Evolutionary conservation across 2,329 filamentous ascomycete genomes (phyloP).

Genomic region (Fusarium albosuccineum): DNA sequence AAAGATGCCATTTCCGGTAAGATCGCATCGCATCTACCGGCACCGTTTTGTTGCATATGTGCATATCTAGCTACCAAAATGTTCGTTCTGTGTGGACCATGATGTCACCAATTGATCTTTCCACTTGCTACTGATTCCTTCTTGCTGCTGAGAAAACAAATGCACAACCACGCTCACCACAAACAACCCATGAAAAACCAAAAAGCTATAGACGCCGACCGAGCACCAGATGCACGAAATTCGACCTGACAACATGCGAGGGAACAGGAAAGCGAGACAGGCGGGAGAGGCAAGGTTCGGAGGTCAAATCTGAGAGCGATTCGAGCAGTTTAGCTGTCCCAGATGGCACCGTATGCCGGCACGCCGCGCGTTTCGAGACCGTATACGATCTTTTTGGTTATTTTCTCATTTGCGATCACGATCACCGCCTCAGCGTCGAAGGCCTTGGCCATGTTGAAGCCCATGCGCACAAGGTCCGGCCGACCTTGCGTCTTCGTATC

Average conservation of each 20-base stretch:
- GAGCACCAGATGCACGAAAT: not conserved
- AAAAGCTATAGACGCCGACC: slow-evolving; percentile 11
- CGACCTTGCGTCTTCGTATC: slow-evolving; percentile 73
- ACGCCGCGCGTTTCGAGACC: slow-evolving; percentile 75
- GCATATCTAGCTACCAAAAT: slow-evolving; percentile 29
- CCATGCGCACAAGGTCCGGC: slow-evolving; percentile 66
- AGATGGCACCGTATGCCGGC: slow-evolving; percentile 79
- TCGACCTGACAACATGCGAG: slow-evolving; percentile 7
- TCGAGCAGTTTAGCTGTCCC: slow-evolving; percentile 63
- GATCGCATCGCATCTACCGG: slow-evolving; percentile 8
- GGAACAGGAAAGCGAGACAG: slow-evolving; percentile 3
- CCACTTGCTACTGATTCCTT: slow-evolving; percentile 1
- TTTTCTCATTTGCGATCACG: slow-evolving; percentile 76
- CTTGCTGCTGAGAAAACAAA: slow-evolving; percentile 6
- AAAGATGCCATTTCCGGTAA: slow-evolving; percentile 39
- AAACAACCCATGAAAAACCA: slow-evolving; percentile 4
- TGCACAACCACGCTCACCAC: slow-evolving; percentile 5
- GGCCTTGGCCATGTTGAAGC: slow-evolving; percentile 66
- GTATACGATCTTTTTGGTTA: slow-evolving; percentile 77
- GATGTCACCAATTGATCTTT: slow-evolving; percentile 32
- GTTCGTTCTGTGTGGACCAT: slow-evolving; percentile 8
- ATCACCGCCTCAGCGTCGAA: slow-evolving; percentile 77
- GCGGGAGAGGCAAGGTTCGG: slow-evolving; percentile 14
- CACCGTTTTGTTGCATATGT: slow-evolving; percentile 40
- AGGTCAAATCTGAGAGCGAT: slow-evolving; percentile 3